Evolutionary conservation across 768 basidiomycete genomes (phyloP), one percentile per base, ranked within the genome.

Genomic region (Termitomyces sp.): DNA sequence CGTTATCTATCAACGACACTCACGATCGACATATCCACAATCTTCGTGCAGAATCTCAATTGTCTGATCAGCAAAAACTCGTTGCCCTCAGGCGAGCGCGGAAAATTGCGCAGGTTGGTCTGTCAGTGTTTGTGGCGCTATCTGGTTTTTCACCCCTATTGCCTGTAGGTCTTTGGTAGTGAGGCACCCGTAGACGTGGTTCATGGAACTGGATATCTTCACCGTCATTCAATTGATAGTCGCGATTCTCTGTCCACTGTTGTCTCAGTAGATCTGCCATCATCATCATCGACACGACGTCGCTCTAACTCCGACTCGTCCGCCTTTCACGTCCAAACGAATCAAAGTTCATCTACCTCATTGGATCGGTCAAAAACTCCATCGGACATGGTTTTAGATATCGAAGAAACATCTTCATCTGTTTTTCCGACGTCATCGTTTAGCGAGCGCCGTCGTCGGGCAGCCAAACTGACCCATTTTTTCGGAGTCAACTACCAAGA

Each of bases 391-490:
- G 44, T 57, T 22, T 24, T 49, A n/a, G 47, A 57, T 18, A 13
- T n/a, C 20, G 40, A 44, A 37, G 56, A 59, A 30, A 40, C 26
- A 10, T 43, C 54, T 49, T 36, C 34, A 9, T 40, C 44, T 3
- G n/a, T 34, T 26, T 33, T 27, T n/a, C 56, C 46, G 12, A 24
- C 58, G 40, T 39, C 56, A 36, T 49, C 54, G 30, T 64, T 61
- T 46, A 53, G 55, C 34, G 44, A 37, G 70, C 62, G 62, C 24
- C 59, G 78, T n/a, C 67, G 76, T 8, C 78, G 82, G 32, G 77
- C 77, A n/a, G 78, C 76, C 56, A 86, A 85, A 67, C 68, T 86
- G 42, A 74, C 80, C 26, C 78, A 77, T 44, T 84, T 86, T 69
- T 85, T 85, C 66, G 83, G 83, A 14, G 82, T 84, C 33, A 74